Evolutionary conservation across 73 alveolate genomes (phyloP), one percentile per base, ranked within the genome.

Genomic region (Paramecium biaurelia): DNA sequence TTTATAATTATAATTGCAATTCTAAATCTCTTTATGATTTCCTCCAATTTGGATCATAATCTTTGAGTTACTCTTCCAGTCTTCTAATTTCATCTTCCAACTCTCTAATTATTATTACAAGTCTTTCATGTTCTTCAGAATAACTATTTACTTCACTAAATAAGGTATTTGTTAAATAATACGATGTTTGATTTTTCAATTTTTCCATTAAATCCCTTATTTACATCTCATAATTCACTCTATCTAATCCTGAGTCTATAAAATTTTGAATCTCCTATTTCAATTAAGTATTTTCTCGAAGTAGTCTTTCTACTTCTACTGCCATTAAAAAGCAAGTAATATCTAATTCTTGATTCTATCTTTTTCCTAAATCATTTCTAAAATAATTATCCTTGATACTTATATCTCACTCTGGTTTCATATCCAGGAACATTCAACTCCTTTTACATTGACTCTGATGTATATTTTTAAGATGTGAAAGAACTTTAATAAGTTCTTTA

Each of bases 271-370:
- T 43, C 28, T 79, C 90, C 26, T 21, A 26, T 45, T 79, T 79
- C 15, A 79, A 34, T 24, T 79, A 21, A 7, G 70, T 79, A 45
- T 79, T 79, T 24, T 79, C 90, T 79, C 34, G 43, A 24, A 79
- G 26, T 26, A 79, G 45, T 23, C 74, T 41, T 26, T 79, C 90
- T 3, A 79, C 32, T 79, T 79, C 90, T 21, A 45, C 72, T 11
- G 76, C 90, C 90, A 79, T 79, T 24, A 79, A 42, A 79, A 79
- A 79, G 56, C 90, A 79, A n/a, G 56, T 76, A 43, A 79, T 41
- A 72, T 72, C 86, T 9, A 72, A 21, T 72, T 32, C 38, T 11
- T 35, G 45, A 37, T 72, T 37, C 58, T 72, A 37, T n/a, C 86
- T 37, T 35, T 32, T 32, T 20, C 86, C 86, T 1, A 72, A 37